Evolutionary conservation across 495 filamentous ascomycete species (phyloP).

Genomic region (Neurospora pannonica): DNA sequence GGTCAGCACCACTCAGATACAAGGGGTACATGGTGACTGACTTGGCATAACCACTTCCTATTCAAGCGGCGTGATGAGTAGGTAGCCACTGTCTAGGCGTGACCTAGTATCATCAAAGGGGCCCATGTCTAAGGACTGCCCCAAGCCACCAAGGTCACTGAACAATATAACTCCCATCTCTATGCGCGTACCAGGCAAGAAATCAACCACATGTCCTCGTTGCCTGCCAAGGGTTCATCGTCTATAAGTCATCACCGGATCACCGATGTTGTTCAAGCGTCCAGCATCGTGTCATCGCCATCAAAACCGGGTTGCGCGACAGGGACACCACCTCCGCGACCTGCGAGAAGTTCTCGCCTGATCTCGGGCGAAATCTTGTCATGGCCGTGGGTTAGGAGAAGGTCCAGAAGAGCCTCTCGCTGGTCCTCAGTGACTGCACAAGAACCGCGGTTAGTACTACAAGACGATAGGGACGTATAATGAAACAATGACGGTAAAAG

Average conservation of each 20-base stretch:
- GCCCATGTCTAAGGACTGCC: background rate
- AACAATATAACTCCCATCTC: background rate
- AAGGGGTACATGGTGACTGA: background rate
- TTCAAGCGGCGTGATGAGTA: background rate
- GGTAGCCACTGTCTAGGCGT: background rate
- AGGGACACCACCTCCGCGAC: slow-evolving; percentile 71
- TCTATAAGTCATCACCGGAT: background rate
- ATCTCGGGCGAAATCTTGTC: slow-evolving; percentile 85
- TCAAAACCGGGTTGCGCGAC: slow-evolving; percentile 47
- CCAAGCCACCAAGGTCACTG: background rate
- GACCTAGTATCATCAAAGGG: background rate
- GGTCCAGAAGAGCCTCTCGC: slow-evolving; percentile 81
- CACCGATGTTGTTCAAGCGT: slow-evolving; percentile 20
- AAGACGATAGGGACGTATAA: background rate
- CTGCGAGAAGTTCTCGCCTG: slow-evolving; percentile 78
- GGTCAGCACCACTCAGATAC: background rate
- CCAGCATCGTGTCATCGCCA: slow-evolving; percentile 85
- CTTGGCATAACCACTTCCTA: background rate
- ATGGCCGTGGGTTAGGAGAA: slow-evolving; percentile 80
- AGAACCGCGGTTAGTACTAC: background rate
- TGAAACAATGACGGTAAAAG: background rate
- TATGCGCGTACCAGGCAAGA: background rate
- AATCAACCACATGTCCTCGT: background rate
- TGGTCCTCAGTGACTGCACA: slow-evolving; percentile 48
- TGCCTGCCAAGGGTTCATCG: background rate